These are phyloP conservation scores for Candida germanica DNA, from an alignment of 805 yeast genomes.

Conservation along the genomic window DNA sequence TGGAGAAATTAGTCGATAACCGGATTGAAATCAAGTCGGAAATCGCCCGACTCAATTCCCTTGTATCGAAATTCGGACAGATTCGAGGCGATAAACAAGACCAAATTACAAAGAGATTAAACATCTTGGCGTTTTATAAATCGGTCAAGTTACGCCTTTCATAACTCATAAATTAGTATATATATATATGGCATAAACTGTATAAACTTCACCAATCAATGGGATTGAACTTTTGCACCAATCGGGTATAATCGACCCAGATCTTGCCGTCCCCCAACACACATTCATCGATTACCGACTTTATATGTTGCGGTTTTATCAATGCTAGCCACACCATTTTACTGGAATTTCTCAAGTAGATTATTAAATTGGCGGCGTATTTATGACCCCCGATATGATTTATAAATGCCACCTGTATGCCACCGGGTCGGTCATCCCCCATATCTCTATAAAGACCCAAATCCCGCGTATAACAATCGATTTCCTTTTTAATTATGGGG, in stretches of 20 bases:
- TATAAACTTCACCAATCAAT: conserved; percentile 5
- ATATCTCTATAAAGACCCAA: conserved; percentile 70
- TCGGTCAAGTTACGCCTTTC: neutral
- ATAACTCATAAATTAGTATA: too few relatives aligned
- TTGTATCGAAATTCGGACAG: conserved; percentile 1
- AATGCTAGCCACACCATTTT: conserved; percentile 87
- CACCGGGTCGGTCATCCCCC: conserved; percentile 72
- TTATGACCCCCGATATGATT: conserved; percentile 98
- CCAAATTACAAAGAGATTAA: conserved; percentile 2
- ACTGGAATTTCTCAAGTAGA: conserved; percentile 63
- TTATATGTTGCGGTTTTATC: conserved; percentile 72
- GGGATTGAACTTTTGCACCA: conserved; percentile 43
- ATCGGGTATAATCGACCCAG: conserved; percentile 67
- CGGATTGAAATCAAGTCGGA: conserved; percentile 1
- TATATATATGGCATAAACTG: too few relatives aligned
- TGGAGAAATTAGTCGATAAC: conserved; percentile 5
- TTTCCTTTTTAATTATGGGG: conserved; percentile 77
- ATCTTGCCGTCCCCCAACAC: conserved; percentile 66
- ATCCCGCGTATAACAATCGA: conserved; percentile 70
- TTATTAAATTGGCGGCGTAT: conserved; percentile 82
- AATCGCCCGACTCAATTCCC: neutral
- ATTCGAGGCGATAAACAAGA: conserved; percentile 3
- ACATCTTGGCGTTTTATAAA: conserved; percentile 3
- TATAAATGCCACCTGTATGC: conserved; percentile 65
- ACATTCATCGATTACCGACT: conserved; percentile 73